phyloP scores from a whole-genome alignment of 306 rosid genomes.

The Inga oerstediana region DNA sequence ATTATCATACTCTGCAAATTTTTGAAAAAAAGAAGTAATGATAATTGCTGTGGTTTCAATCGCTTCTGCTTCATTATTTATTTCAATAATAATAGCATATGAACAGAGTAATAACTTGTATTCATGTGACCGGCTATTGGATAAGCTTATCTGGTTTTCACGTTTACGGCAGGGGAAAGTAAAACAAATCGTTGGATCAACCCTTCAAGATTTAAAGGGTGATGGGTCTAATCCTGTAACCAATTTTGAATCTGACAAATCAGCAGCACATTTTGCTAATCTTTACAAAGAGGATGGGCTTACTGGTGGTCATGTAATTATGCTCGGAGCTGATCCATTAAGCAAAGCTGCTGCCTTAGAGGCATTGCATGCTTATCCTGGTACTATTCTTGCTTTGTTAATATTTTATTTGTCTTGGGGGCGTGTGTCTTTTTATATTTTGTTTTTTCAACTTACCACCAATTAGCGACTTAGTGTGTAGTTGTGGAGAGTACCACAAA shows the following conservation, averaged over 20 bases:
- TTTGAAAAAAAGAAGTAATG: neutral
- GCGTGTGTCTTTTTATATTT: neutral
- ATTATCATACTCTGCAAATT: neutral
- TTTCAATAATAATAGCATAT: neutral
- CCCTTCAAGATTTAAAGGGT: constrained; percentile 71
- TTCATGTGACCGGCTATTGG: neutral
- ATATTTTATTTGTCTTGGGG: neutral
- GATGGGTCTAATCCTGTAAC: constrained; percentile 71
- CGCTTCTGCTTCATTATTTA: neutral
- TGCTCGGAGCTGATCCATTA: constrained; percentile 93
- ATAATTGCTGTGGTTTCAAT: neutral
- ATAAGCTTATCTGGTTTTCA: neutral
- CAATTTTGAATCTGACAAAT: constrained; percentile 86
- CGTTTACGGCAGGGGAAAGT: constrained; percentile 75
- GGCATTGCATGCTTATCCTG: constrained; percentile 86
- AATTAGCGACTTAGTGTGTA: neutral
- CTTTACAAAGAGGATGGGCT: constrained; percentile 80
- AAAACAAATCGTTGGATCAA: constrained; percentile 94
- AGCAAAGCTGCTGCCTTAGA: constrained; percentile 77
- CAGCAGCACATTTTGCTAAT: constrained; percentile 78
- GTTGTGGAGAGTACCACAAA: neutral
- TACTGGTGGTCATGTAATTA: constrained; percentile 85
- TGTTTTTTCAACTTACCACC: neutral
- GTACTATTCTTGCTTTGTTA: constrained; percentile 38
- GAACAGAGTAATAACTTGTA: neutral